These are phyloP conservation scores for Penicillium arizonense DNA, from an alignment of 495 filamentous ascomycete genomes.

Conservation along the genomic window DNA sequence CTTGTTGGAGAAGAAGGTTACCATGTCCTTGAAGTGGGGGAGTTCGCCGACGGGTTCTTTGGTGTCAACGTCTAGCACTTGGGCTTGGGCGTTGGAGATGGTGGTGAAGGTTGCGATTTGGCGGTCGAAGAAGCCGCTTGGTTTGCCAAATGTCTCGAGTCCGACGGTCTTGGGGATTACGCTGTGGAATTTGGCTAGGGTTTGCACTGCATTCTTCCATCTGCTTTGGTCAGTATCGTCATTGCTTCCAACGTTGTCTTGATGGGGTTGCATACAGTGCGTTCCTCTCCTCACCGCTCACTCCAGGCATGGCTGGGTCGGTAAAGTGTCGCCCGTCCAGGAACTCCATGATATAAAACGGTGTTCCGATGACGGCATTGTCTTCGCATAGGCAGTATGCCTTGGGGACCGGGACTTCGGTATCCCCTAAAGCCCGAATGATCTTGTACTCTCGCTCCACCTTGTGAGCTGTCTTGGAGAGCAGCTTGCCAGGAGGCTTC, in stretches of 20 bases:
- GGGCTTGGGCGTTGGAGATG: constrained; percentile 76
- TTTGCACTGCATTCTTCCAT: constrained; percentile 81
- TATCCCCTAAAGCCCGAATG: constrained; percentile 75
- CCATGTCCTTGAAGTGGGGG: constrained; percentile 77
- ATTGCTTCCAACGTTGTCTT: not conserved
- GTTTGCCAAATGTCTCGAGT: constrained; percentile 70
- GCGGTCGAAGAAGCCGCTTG: constrained; percentile 77
- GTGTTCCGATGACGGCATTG: constrained; percentile 71
- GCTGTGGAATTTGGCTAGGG: constrained; percentile 82
- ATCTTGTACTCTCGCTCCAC: constrained; percentile 94
- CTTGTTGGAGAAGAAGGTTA: constrained; percentile 69
- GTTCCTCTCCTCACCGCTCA: constrained; percentile 64
- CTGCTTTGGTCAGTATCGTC: constrained; percentile 25
- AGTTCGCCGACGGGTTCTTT: constrained; percentile 74
- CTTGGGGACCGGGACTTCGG: constrained; percentile 83
- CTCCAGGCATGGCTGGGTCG: constrained; percentile 77
- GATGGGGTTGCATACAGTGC: constrained; percentile 53
- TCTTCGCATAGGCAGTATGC: constrained; percentile 88
- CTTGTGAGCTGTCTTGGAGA: constrained; percentile 90
- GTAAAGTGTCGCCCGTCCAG: constrained; percentile 89
- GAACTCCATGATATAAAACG: constrained; percentile 97
- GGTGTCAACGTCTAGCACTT: constrained; percentile 71
- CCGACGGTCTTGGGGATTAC: constrained; percentile 65
- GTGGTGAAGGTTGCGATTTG: constrained; percentile 80
- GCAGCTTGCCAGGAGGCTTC: constrained; percentile 88